phyloP scores from a whole-genome alignment of 495 filamentous ascomycete genomes.

The Aspergillus egyptiacus region DNA sequence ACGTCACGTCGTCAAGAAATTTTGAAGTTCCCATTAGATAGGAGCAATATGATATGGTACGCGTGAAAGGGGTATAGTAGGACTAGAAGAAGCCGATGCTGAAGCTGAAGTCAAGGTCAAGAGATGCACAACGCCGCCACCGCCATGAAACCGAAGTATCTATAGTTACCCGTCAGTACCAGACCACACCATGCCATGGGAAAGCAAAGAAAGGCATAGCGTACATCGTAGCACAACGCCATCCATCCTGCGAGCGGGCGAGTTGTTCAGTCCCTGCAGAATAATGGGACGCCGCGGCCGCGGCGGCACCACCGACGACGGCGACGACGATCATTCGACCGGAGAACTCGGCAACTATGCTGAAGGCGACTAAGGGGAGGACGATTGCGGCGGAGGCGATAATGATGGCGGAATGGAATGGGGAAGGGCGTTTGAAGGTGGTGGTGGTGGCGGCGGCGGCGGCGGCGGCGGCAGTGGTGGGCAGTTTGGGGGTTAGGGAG shows the following conservation, averaged over 20 bases:
- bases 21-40: too few relatives aligned
- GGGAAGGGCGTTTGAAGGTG: constrained; percentile 18
- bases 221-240: constrained; percentile 38
- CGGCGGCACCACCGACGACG: constrained; percentile 32
- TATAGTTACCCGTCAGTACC: constrained; percentile 19
- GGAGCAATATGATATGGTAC: too few relatives aligned
- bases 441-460: constrained; percentile 15
- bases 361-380: constrained; percentile 56
- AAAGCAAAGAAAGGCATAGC: constrained; percentile 10
- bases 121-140: constrained; percentile 37
- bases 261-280: constrained; percentile 33
- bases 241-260: constrained; percentile 36
- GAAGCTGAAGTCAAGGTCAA: not conserved
- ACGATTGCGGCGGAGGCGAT: constrained; percentile 51
- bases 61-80: too few relatives aligned
- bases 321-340: constrained; percentile 49
- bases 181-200: not conserved
- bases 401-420: constrained; percentile 43
- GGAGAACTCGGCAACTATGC: constrained; percentile 43
- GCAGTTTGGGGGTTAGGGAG: constrained; percentile 36
- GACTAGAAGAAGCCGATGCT: too few relatives aligned
- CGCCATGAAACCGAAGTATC: constrained; percentile 42
- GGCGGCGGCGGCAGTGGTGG: constrained; percentile 12
- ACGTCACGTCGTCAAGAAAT: not conserved
- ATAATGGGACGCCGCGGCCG: constrained; percentile 34